Evolutionary conservation across 2,329 filamentous ascomycete species (phyloP).

Genomic region (Tympanopsis confertula): DNA sequence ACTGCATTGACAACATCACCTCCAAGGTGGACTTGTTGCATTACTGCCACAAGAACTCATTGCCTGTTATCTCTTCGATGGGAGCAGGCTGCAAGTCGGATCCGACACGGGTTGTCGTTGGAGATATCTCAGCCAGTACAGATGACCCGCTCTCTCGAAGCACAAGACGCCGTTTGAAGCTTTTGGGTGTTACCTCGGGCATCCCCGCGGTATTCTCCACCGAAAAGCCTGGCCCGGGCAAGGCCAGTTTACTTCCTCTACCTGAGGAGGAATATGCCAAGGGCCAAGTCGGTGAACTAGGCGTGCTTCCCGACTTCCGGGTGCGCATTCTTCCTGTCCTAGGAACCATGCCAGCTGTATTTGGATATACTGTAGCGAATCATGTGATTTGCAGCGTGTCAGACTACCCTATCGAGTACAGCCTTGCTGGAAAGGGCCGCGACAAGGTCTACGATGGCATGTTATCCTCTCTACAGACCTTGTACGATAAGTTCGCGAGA

Average conservation of each 20-base stretch:
- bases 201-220: slow-evolving; percentile 89
- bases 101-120: slow-evolving; percentile 73
- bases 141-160: slow-evolving; percentile 82
- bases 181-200: slow-evolving; percentile 67
- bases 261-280: slow-evolving; percentile 80
- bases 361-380: slow-evolving; percentile 84
- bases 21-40: slow-evolving; percentile 85
- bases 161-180: slow-evolving; percentile 68
- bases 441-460: slow-evolving; percentile 90
- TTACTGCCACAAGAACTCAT: slow-evolving; percentile 67
- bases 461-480: slow-evolving; percentile 60
- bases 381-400: slow-evolving; percentile 75
- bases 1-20: slow-evolving; percentile 97
- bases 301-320: slow-evolving; percentile 82
- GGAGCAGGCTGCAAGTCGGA: slow-evolving; percentile 89
- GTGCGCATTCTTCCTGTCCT: slow-evolving; percentile 90
- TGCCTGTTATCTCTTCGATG: slow-evolving; percentile 89
- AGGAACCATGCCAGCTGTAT: slow-evolving; percentile 94
- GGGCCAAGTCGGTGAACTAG: slow-evolving; percentile 74
- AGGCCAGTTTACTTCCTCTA: slow-evolving; percentile 78
- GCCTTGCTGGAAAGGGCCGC: slow-evolving; percentile 55
- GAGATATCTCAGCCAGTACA: slow-evolving; percentile 77
- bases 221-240: slow-evolving; percentile 80
- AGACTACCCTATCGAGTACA: slow-evolving; percentile 74
- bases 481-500: slow-evolving; percentile 65